Base-by-base conservation (phyloP, 1,139 yeast species). In the Debaryomyces coudertii region DNA sequence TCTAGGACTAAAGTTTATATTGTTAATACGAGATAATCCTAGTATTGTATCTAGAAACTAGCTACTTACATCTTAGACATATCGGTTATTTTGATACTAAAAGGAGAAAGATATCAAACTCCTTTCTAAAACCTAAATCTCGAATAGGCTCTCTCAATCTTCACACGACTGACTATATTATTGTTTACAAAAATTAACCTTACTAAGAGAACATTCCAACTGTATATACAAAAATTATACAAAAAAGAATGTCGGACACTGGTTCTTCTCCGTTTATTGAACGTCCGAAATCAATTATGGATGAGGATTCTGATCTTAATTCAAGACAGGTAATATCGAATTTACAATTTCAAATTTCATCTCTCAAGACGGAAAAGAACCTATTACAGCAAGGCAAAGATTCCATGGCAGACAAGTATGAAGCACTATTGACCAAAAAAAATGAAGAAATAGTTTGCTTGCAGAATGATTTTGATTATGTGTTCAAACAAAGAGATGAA, bases 1-100 rank as follows among this genome's bases (percentile, higher is more conserved):
- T 68, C 98, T 83, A 54, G 98, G 98, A 40, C 96, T 88, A 52
- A 40, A 31, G 5, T 5, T 23, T 3, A 5, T 9, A 18, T 2
- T 8, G 34, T 38, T 38, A 29, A 22, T 25, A 16, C 25, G 3
- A 6, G 22, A 9, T 22, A 14, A 5, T 18, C 45, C 24, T n/a
- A 29, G 4, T 25, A 8, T 8, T 7, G n/a, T 20, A 18, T 7
- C 12, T 12, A 14, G 15, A 22, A 20, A 20, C 27, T 14, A 11
- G 18, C 33, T 40, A 65, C 76, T 47, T 62, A 70, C 76, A 71
- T 59, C 59, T 69, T 69, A 22, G 76, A 69, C 76, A 70, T 71
- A 18, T 36, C 34, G n/a, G 24, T 12, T 20, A 20, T 20, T 18
- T 38, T 28, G 22, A 9, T 28, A 23, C 5, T 28, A 18, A 38